phyloP scores from a whole-genome alignment of 2,329 filamentous ascomycete species.

The Ophiosphaerella korrae region DNA sequence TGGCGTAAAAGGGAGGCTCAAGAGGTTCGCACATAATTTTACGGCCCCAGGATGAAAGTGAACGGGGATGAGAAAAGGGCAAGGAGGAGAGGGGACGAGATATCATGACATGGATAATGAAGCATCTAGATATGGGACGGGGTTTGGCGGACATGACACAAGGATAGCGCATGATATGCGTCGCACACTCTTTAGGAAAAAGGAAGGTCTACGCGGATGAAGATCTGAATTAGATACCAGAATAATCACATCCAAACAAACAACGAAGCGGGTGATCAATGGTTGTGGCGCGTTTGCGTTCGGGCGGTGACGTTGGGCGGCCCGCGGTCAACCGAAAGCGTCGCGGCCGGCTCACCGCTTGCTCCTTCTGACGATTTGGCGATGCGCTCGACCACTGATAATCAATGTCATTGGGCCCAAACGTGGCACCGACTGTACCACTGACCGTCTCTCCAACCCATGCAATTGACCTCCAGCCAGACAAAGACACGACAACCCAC shows the following conservation, averaged over 20 bases:
- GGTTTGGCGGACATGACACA: neutral
- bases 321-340: constrained; percentile 36
- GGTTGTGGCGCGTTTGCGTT: neutral
- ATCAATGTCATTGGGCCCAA: constrained; percentile 38
- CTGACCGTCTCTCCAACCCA: constrained; percentile 21
- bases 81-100: neutral
- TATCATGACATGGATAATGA: neutral
- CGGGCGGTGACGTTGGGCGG: constrained; percentile 20
- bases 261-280: neutral
- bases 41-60: constrained; percentile 7
- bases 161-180: too few species aligned
- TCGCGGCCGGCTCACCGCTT: constrained; percentile 31
- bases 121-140: neutral
- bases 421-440: constrained; percentile 40
- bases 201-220: too few species aligned
- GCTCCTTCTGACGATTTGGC: constrained; percentile 31
- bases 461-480: constrained; percentile 34
- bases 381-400: constrained; percentile 28
- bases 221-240: too few species aligned
- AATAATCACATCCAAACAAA: neutral
- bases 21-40: constrained; percentile 31
- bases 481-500: constrained; percentile 10
- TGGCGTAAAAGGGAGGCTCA: constrained; percentile 35
- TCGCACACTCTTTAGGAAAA: too few species aligned
- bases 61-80: neutral